Base-by-base conservation (phyloP, 345 rosid species). In the Pistacia atlantica region DNA sequence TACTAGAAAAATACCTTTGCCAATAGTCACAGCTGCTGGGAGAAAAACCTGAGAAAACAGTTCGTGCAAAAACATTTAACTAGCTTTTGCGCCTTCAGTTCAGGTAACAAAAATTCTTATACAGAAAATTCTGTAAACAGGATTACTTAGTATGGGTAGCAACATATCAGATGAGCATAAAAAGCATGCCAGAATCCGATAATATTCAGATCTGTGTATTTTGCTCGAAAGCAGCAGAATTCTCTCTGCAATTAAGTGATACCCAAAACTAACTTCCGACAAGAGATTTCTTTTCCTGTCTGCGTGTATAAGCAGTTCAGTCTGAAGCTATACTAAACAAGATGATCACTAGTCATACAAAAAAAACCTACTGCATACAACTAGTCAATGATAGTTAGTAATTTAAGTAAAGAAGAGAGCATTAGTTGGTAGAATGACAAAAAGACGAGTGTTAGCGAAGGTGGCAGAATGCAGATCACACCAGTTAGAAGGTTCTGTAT, bases 401-500 rank as follows among this genome's bases (percentile, higher is more conserved):
- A 55, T 9, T 42, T 22, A 74, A 17, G 28, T 70, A 59, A 54
- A 33, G 56, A 76, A 45, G 67, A 63, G 8, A 72, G 37, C 28
- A 63, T 73, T 33, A 46, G 48, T 65, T 57, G 75, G 75, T 49
- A 63, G 28, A 51, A 55, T n/a, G 56, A 54, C 63, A 45, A 59
- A 74, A 69, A 38, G 7, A 71, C 12, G 69, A 17, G 35, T 61
- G 73, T 57, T 22, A 61, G 69, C 33, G 25, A 25, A 18, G 71
- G 71, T 5, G 59, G 77, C 55, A 67, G n/a, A n/a, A n/a, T n/a
- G n/a, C n/a, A n/a, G 80, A 73, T 73, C 70, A 79, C 78, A 73
- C 69, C 69, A 51, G 83, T 84, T 77, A 76, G 82, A 75, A 74
- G 83, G 58, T 67, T 72, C 75, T 71, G 49, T 75, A 45, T 49